phyloP scores from a whole-genome alignment of 1,284 basidiomycete genomes.

The Leccinum subrobustum region DNA sequence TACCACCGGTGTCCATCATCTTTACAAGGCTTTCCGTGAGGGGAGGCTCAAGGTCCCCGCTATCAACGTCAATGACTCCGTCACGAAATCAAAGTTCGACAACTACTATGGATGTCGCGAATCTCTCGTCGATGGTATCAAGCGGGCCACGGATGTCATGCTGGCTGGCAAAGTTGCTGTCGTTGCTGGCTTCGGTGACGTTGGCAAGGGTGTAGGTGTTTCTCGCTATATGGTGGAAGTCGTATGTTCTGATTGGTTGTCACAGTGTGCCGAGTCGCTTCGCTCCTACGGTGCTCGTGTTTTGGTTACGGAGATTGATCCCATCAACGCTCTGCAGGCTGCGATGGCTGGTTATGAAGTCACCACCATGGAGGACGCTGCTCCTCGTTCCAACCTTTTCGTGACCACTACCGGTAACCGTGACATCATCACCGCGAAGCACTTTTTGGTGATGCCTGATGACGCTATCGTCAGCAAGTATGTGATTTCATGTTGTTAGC shows the following conservation, averaged over 20 bases:
- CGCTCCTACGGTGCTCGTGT: constrained; percentile 97
- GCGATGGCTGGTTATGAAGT: constrained; percentile 99
- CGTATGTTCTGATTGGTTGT: constrained; percentile 11
- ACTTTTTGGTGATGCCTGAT: constrained; percentile 95
- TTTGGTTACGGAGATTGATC: constrained; percentile 97
- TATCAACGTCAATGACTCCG: constrained; percentile 99
- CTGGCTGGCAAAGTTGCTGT: constrained; percentile 99
- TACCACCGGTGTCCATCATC: constrained; percentile 98
- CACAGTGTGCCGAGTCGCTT: constrained; percentile 94
- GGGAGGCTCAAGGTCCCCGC: constrained; percentile 97
- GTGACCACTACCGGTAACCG: constrained; percentile 99
- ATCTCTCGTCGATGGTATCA: constrained; percentile 99
- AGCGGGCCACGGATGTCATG: constrained; percentile 99
- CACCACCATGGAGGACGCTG: constrained; percentile 97
- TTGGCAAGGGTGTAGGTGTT: constrained; percentile 87
- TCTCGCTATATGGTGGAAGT: background rate
- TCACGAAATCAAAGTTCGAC: constrained; percentile 99
- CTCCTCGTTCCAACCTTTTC: constrained; percentile 86
- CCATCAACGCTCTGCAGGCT: constrained; percentile 99
- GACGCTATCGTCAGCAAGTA: constrained; percentile 99
- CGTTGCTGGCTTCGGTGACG: constrained; percentile 98
- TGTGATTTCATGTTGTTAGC: constrained; percentile 30
- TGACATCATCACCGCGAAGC: constrained; percentile 93
- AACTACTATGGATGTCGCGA: constrained; percentile 98
- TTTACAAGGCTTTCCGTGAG: constrained; percentile 97